Evolutionary conservation across 306 rosid genomes (phyloP), one percentile per base, ranked within the genome.

Genomic region (Pachyrhizus erosus): DNA sequence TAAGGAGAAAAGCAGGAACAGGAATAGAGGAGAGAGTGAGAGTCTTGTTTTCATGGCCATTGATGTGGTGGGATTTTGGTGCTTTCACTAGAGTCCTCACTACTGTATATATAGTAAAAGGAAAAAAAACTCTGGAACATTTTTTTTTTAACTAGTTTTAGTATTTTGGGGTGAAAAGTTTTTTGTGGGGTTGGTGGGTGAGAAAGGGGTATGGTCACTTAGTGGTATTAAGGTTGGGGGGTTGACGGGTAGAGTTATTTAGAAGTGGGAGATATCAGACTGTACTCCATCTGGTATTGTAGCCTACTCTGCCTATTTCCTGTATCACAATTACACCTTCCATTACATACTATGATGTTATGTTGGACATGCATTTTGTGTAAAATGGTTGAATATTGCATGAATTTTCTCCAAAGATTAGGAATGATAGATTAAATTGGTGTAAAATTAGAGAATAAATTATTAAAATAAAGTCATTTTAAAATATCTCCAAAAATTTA

Each of bases 271-370:
- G 9, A 68, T 54, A 76, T 84, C 93, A 90, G 92, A 77, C 89
- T 91, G 93, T 91, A 80, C 65, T 87, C 96, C 96, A 91, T 90
- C 84, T 75, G 21, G 76, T 81, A 82, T 54, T 78, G 86, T 45
- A 67, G 61, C 46, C 46, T 77, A 58, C 24, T 76, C 26, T 84
- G 57, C 83, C 81, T 70, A 48, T 73, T 21, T 58, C 57, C 70
- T 15, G 14, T 46, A 21, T 49, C 73, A 43, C 21, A 42, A 26
- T 46, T 37, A 43, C 73, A 68, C 12, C n/a, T 68, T 73, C 67
- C 82, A 78, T 18, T 55, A 17, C 14, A 61, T 52, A 12, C 13
- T 79, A 58, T 13, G 46, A 52, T 77, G 27, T 71, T 76, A 58
- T 24, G 2, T 21, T 57, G 40, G 61, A 51, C 57, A 85, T 62